phyloP scores from a whole-genome alignment of 495 filamentous ascomycete genomes.

The Aspergillus carlsbadensis region DNA sequence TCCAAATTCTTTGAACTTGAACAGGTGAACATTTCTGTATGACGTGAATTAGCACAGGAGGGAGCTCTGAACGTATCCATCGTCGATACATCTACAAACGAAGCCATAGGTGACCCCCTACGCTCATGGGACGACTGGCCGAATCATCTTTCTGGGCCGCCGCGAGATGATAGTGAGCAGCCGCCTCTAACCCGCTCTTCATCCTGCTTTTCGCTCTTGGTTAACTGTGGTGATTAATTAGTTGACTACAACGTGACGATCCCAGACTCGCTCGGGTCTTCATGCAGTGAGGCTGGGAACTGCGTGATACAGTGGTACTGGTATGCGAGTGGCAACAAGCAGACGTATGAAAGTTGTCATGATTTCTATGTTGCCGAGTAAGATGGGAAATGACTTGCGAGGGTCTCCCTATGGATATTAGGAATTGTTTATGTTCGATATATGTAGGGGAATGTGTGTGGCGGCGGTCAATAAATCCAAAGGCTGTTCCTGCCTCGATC shows the following conservation, averaged over 20 bases:
- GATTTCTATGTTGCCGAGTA: too few species aligned
- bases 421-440: too few species aligned
- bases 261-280: neutral
- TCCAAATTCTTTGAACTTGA: too few species aligned
- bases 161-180: neutral
- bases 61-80: neutral
- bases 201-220: too few species aligned
- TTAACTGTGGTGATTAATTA: neutral
- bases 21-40: too few species aligned
- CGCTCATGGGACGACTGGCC: neutral
- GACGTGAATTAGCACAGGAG: too few species aligned
- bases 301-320: neutral
- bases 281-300: neutral
- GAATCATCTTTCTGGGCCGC: neutral
- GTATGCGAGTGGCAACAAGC: neutral
- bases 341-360: neutral
- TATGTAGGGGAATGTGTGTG: too few species aligned
- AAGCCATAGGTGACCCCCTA: neutral
- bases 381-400: too few species aligned
- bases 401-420: too few species aligned
- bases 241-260: neutral
- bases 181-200: too few species aligned
- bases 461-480: too few species aligned
- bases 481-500: too few species aligned
- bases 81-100: neutral